Percentiles rank a stretch among this genome's conserved stretches.
Conservation (phyloP, 2,329 filamentous ascomycete species). For the Westerdykella sp. region DNA sequence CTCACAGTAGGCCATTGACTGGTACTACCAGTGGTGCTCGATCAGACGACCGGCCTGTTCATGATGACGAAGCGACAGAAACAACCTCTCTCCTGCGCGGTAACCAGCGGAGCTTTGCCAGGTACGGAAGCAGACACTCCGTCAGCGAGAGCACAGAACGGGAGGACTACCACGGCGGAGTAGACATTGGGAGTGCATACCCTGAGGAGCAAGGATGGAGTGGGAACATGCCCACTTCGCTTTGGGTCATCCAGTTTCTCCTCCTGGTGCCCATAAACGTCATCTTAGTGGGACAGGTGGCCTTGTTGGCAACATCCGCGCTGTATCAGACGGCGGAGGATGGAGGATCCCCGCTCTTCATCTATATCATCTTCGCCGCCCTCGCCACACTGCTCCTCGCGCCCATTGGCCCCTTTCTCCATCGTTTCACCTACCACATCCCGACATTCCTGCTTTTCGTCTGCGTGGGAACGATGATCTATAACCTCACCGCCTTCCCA, state of each 20-base stretch:
- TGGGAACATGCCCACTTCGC: conserved; percentile 67
- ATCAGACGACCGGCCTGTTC: conserved; percentile 26
- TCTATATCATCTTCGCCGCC: conserved; percentile 64
- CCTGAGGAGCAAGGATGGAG: conserved; percentile 83
- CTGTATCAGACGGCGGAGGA: conserved; percentile 78
- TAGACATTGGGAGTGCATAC: conserved; percentile 41
- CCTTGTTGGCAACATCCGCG: conserved; percentile 64
- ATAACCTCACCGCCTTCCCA: conserved; percentile 82
- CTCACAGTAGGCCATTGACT: conserved; percentile 31
- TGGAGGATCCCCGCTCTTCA: conserved; percentile 63
- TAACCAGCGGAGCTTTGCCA: conserved; percentile 50
- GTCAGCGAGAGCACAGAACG: conserved; percentile 33
- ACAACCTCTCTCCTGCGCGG: conserved; percentile 52
- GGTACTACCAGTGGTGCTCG: conserved; percentile 26
- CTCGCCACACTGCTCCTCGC: conserved; percentile 67
- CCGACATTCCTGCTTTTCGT: conserved; percentile 70
- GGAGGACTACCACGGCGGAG: conserved; percentile 32
- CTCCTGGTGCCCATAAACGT: conserved; percentile 71
- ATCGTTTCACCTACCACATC: conserved; percentile 77
- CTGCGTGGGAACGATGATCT: conserved; percentile 69
- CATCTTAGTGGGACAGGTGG: conserved; percentile 70
- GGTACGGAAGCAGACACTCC: conserved; percentile 42
- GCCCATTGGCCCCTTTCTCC: conserved; percentile 76
- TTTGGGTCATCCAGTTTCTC: conserved; percentile 83
- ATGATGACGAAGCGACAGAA: conserved; percentile 46